phyloP scores from a whole-genome alignment of 2,329 filamentous ascomycete genomes.

The Curvularia eragrostidis region DNA sequence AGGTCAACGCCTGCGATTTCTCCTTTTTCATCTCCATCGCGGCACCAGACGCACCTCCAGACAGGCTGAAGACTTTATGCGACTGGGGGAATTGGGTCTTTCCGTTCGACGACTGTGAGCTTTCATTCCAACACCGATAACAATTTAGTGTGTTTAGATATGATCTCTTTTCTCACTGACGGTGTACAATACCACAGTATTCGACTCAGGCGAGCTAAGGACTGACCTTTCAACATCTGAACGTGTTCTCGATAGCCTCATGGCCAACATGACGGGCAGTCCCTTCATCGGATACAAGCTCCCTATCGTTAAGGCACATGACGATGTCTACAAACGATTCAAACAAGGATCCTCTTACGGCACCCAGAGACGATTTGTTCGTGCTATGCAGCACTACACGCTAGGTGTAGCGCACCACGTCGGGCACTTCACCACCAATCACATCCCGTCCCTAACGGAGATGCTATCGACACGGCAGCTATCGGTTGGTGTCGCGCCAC shows the following conservation, averaged over 20 bases:
- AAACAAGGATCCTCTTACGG: not conserved
- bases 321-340: not conserved
- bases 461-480: slow-evolving; percentile 2
- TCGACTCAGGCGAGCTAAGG: slow-evolving; percentile 2
- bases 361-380: slow-evolving; percentile 3
- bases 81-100: slow-evolving; percentile 3
- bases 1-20: slow-evolving; percentile 2
- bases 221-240: not conserved
- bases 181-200: not conserved
- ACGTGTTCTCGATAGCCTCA: slow-evolving; percentile 1
- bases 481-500: slow-evolving; percentile 1
- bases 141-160: not conserved
- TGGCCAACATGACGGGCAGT: not conserved
- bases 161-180: not conserved
- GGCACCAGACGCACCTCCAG: slow-evolving; percentile 1
- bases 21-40: not conserved
- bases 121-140: not conserved
- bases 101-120: slow-evolving; percentile 2
- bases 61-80: slow-evolving; percentile 1
- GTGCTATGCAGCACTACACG: slow-evolving; percentile 2
- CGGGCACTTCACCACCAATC: slow-evolving; percentile 1
- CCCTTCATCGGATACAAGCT: not conserved
- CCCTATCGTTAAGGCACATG: slow-evolving; percentile 1
- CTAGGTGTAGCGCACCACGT: slow-evolving; percentile 3
- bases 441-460: not conserved